These are phyloP conservation scores for Brassica incana DNA, from an alignment of 345 rosid genomes.

Conservation along the genomic window DNA sequence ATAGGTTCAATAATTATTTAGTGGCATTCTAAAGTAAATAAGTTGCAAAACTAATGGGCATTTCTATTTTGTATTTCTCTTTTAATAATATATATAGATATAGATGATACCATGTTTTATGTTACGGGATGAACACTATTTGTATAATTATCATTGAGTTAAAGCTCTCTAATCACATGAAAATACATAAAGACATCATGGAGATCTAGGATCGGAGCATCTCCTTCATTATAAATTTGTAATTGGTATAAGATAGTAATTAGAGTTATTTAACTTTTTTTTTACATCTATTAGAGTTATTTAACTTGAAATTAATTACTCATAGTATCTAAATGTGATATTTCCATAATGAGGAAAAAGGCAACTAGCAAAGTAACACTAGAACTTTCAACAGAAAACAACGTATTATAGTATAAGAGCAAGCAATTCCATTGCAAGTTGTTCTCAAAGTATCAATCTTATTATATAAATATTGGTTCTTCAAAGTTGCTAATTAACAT, in stretches of 20 bases:
- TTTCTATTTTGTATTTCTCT: too few species aligned
- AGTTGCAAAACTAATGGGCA: too few species aligned
- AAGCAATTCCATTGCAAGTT: too few species aligned
- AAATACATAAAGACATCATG: not conserved
- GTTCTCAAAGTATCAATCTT: too few species aligned
- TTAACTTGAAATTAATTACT: not conserved
- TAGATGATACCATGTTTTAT: not conserved
- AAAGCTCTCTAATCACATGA: not conserved
- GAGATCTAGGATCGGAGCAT: not conserved
- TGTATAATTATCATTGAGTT: not conserved
- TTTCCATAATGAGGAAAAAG: not conserved
- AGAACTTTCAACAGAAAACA: not conserved
- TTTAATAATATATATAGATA: too few species aligned
- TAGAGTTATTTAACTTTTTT: not conserved
- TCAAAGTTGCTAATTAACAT: too few species aligned
- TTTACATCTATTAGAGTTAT: too few species aligned
- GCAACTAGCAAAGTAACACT: too few species aligned
- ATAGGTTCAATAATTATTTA: too few species aligned
- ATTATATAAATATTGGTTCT: too few species aligned
- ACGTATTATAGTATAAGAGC: not conserved
- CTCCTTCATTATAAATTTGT: not conserved
- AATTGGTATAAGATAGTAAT: not conserved
- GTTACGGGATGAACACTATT: not conserved
- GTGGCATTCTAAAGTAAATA: too few species aligned
- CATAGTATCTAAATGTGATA: not conserved